Conservation (phyloP, 164 flowering plant species). For the Stephania japonica region DNA sequence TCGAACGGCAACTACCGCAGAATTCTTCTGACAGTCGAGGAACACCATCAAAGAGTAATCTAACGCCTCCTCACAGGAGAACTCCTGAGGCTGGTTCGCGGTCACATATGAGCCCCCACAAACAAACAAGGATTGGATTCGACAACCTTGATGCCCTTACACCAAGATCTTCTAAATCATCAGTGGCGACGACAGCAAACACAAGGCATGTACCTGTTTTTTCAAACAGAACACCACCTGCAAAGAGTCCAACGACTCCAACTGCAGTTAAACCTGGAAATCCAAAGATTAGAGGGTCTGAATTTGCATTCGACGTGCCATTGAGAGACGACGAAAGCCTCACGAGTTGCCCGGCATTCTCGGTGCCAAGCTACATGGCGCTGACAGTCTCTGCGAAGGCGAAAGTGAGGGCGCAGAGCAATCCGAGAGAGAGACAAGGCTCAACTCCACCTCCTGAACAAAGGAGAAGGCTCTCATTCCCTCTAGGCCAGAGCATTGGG, state of each 20-base stretch:
- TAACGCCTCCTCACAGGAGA: constrained; percentile 40
- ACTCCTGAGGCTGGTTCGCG: constrained; percentile 22
- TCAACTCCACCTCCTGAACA: constrained; percentile 41
- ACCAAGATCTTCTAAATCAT: constrained; percentile 61
- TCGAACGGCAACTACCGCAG: constrained; percentile 56
- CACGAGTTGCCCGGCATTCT: constrained; percentile 88
- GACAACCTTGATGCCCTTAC: constrained; percentile 42
- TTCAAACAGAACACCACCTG: constrained; percentile 17
- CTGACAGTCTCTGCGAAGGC: constrained; percentile 88
- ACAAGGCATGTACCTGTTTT: constrained; percentile 15
- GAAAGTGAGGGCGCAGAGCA: constrained; percentile 50
- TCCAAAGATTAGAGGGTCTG: constrained; percentile 32
- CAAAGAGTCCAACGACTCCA: constrained; percentile 18
- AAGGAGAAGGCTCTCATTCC: constrained; percentile 62
- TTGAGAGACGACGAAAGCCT: constrained; percentile 84
- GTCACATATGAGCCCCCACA: constrained; percentile 30
- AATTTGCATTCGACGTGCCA: constrained; percentile 33
- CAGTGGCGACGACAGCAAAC: constrained; percentile 23
- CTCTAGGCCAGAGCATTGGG: constrained; percentile 50
- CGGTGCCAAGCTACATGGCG: constrained; percentile 81
- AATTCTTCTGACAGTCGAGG: constrained; percentile 22
- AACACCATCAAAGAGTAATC: constrained; percentile 26
- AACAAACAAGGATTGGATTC: constrained; percentile 23
- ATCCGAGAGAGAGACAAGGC: constrained; percentile 38
- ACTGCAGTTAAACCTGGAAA: constrained; percentile 25